Evolutionary conservation across 192 early-diverging fungal genomes (phyloP), one percentile per base, ranked within the genome.

Genomic region (Geosiphon pyriformis): DNA sequence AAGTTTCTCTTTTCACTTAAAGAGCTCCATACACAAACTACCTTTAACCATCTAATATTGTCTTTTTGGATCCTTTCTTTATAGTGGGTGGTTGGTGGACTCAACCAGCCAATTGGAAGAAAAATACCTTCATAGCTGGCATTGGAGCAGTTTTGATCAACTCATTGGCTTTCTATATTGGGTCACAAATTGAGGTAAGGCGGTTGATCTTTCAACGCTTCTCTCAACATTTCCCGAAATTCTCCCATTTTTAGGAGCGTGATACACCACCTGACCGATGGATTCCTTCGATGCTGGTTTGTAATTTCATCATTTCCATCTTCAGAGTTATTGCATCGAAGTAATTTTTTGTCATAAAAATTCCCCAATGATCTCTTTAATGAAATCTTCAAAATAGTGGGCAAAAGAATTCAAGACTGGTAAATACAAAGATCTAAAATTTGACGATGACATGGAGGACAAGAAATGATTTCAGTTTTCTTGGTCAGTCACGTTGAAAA

Each of bases 261-360:
- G 74, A 80, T 60, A 73, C 65, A 53, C 57, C 74, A 70, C 78
- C 78, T 31, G 74, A 59, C 42, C 70, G 76, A 29, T 80, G 78
- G 78, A 80, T 80, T 67, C 78, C 78, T 31, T 80, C 78, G 23
- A 80, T 80, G 78, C 70, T 80, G 73, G 76, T 75, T 59, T 59
- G 51, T n/a, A n/a, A n/a, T n/a, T 25, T 20, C n/a, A 11, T 4
- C 32, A 15, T 51, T 15, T 48, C 27, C 20, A 33, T 55, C 32
- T 60, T 15, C 57, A 29, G 17, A 20, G 23, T 11, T 15, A 58
- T 63, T 22, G 3, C 52, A 54, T 48, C n/a, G 4, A 55, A 33
- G 18, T 25, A 53, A 53, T 35, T 20, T 58, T 31, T 30, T 18
- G 20, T 27, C 12, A 53, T 66, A 12, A 51, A 22, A 25, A 30